Percentiles rank a stretch among this genome's conserved stretches.
Evolutionary conservation across 768 basidiomycete species (phyloP).

Genomic region (Imleria badia): DNA sequence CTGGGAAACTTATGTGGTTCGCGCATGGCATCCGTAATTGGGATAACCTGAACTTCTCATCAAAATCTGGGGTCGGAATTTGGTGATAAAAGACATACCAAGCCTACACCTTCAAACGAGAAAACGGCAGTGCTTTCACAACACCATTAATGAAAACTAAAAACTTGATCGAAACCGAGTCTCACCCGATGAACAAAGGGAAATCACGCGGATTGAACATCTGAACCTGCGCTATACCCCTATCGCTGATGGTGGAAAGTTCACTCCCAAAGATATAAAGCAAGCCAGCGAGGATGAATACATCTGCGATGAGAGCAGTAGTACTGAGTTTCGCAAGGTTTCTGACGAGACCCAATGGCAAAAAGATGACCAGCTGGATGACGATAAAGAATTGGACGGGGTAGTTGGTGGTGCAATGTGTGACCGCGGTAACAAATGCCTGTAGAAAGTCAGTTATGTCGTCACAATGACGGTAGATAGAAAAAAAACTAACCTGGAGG

Average conservation of each 20-base stretch:
- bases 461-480: neutral
- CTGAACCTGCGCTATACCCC: slow-evolving; percentile 76
- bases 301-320: slow-evolving; percentile 91
- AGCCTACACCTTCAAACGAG: slow-evolving; percentile 96
- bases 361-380: slow-evolving; percentile 79
- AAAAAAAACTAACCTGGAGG: slow-evolving; percentile 45
- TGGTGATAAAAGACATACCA: slow-evolving; percentile 48
- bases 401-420: slow-evolving; percentile 66
- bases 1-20: slow-evolving; percentile 92
- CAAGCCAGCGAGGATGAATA: slow-evolving; percentile 87
- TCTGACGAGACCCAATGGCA: slow-evolving; percentile 86
- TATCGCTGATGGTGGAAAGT: slow-evolving; percentile 57
- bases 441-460: slow-evolving; percentile 32
- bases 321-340: slow-evolving; percentile 94
- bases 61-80: neutral
- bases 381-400: slow-evolving; percentile 81
- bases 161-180: slow-evolving; percentile 2
- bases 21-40: slow-evolving; percentile 95
- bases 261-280: slow-evolving; percentile 91
- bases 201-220: slow-evolving; percentile 90
- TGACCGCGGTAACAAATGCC: slow-evolving; percentile 81
- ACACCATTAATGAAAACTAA: slow-evolving; percentile 1
- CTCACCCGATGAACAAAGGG: slow-evolving; percentile 88
- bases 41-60: slow-evolving; percentile 63
- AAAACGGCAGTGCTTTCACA: slow-evolving; percentile 86